phyloP scores from a whole-genome alignment of 192 early-diverging fungal species.

The Coemansia umbellata region DNA sequence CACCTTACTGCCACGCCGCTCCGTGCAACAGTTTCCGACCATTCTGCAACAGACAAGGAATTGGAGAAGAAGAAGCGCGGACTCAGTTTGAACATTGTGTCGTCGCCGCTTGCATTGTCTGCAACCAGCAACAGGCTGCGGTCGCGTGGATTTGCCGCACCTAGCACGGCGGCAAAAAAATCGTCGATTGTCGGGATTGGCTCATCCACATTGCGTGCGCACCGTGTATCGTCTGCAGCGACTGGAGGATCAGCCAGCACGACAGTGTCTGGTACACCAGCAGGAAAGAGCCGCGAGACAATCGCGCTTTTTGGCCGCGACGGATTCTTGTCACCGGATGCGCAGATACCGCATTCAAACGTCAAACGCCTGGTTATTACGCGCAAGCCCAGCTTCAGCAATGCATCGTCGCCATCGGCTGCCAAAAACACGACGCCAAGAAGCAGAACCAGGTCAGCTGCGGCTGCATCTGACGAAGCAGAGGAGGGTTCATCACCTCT shows the following conservation, averaged over 20 bases:
- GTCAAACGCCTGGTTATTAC: slow-evolving; percentile 71
- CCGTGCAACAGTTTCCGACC: slow-evolving; percentile 24
- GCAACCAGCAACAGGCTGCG: slow-evolving; percentile 58
- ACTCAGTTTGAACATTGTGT: slow-evolving; percentile 64
- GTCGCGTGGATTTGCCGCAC: slow-evolving; percentile 65
- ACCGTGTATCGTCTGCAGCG: slow-evolving; percentile 24
- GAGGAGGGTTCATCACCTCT: background rate
- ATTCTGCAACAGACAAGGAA: slow-evolving; percentile 36
- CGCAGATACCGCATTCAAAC: slow-evolving; percentile 66
- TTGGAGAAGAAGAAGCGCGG: slow-evolving; percentile 62
- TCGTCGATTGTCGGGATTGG: no score
- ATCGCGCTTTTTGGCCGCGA: slow-evolving; percentile 39
- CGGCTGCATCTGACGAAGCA: slow-evolving; percentile 4
- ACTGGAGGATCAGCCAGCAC: slow-evolving; percentile 23
- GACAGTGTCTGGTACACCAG: slow-evolving; percentile 7
- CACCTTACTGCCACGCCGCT: slow-evolving; percentile 35
- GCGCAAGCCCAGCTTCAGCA: slow-evolving; percentile 28
- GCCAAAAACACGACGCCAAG: slow-evolving; percentile 2
- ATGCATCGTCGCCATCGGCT: background rate
- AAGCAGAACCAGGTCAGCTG: no score
- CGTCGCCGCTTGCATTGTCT: slow-evolving; percentile 66
- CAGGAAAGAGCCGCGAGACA: background rate
- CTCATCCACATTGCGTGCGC: background rate
- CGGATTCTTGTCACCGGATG: slow-evolving; percentile 60
- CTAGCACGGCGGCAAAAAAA: slow-evolving; percentile 21